Evolutionary conservation across 257 asterid species (phyloP).

Genomic region (Solanum chmielewskii): DNA sequence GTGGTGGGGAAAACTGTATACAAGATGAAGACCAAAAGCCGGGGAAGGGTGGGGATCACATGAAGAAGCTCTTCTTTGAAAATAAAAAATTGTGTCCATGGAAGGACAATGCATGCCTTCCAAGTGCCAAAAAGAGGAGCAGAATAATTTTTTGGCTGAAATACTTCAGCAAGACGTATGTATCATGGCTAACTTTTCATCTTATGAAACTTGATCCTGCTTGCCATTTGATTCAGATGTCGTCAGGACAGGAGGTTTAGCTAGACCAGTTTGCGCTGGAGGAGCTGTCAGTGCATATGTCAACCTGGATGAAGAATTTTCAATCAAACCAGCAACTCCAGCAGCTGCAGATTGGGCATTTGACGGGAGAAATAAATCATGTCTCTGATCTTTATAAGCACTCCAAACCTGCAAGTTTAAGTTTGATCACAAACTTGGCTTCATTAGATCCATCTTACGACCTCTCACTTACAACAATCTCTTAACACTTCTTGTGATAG

Average conservation of each 20-base stretch:
- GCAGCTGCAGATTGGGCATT: constrained; percentile 97
- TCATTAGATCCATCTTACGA: background rate
- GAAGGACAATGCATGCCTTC: background rate
- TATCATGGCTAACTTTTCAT: background rate
- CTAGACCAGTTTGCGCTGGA: constrained; percentile 41
- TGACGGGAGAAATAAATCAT: constrained; percentile 95
- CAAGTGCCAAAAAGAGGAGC: background rate
- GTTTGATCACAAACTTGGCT: background rate
- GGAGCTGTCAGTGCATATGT: constrained; percentile 84
- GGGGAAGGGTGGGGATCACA: background rate
- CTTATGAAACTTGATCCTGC: constrained; percentile 10
- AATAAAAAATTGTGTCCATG: background rate
- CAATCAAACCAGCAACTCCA: constrained; percentile 97
- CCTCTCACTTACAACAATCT: background rate
- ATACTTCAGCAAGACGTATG: background rate
- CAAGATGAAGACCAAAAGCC: background rate
- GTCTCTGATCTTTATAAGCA: constrained; percentile 95
- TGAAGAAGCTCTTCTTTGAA: background rate
- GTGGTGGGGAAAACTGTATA: background rate
- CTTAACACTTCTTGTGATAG: background rate
- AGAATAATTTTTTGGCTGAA: background rate
- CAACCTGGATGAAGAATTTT: constrained; percentile 68
- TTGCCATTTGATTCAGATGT: constrained; percentile 40
- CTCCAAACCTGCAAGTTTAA: constrained; percentile 69
- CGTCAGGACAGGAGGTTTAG: constrained; percentile 23